Conservation (phyloP, 345 rosid genomes). For the Acer saccharum region DNA sequence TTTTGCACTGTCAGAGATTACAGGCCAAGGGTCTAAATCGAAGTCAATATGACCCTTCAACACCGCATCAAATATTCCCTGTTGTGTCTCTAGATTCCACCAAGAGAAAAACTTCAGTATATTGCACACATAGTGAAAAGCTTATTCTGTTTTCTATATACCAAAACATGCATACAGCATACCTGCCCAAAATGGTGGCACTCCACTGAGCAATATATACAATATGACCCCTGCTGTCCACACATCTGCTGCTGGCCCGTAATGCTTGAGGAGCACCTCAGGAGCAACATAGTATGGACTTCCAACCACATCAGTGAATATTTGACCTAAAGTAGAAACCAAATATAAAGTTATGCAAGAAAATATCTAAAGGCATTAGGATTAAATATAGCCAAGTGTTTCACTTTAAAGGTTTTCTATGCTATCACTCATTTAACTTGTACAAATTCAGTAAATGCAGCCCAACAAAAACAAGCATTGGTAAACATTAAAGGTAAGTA, state of each 20-base stretch:
- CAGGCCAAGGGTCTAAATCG: slow-evolving; percentile 95
- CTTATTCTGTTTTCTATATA: background rate
- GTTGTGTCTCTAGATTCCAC: slow-evolving; percentile 75
- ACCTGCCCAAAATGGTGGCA: slow-evolving; percentile 99
- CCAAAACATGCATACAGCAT: slow-evolving; percentile 46
- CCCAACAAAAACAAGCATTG: background rate
- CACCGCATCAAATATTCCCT: slow-evolving; percentile 98
- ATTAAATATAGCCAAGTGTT: slow-evolving; percentile 1
- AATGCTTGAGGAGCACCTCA: slow-evolving; percentile 89
- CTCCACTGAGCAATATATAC: slow-evolving; percentile 95
- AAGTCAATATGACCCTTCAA: slow-evolving; percentile 92
- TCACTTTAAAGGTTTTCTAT: background rate
- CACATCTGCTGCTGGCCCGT: slow-evolving; percentile 96
- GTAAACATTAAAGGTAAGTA: background rate
- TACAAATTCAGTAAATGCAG: slow-evolving; percentile 4
- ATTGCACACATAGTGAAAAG: slow-evolving; percentile 17
- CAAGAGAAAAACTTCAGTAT: slow-evolving; percentile 19
- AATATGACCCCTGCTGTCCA: slow-evolving; percentile 99
- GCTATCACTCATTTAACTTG: background rate
- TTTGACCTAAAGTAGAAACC: slow-evolving; percentile 59
- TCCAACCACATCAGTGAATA: slow-evolving; percentile 94
- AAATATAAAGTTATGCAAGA: slow-evolving; percentile 15
- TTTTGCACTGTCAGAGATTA: slow-evolving; percentile 87
- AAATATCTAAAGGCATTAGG: background rate
- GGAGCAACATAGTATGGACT: slow-evolving; percentile 99